phyloP scores from a whole-genome alignment of 139 green algal species.

The Pleodorina starrii region DNA sequence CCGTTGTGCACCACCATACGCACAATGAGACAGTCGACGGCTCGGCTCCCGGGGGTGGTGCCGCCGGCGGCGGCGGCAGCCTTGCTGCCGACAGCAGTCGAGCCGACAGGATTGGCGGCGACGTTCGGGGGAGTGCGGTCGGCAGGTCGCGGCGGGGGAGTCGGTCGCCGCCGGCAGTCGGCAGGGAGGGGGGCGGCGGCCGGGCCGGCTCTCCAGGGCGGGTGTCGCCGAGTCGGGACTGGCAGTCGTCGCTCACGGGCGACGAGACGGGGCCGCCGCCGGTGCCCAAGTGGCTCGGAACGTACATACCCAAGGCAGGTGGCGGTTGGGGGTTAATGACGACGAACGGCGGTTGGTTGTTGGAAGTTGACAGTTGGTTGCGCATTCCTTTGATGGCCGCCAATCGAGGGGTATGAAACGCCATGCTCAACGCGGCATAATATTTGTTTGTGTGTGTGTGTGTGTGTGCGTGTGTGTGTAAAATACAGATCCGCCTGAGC shows the following conservation, averaged over 20 bases:
- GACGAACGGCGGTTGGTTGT: not conserved
- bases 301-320: constrained; percentile 33
- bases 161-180: not conserved
- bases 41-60: not conserved
- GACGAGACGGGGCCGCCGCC: not conserved
- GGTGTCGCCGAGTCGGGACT: not conserved
- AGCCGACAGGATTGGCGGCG: not conserved
- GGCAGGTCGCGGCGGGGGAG: not conserved
- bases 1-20: not conserved
- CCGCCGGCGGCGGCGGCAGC: not conserved
- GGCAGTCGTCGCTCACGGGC: no score
- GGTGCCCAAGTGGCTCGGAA: not conserved
- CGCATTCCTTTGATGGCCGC: no score
- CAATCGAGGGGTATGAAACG: no score
- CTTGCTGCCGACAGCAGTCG: constrained; percentile 1
- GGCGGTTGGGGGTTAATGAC: not conserved
- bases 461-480: not conserved
- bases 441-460: no score
- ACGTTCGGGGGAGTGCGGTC: not conserved
- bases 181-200: not conserved
- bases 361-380: not conserved
- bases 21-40: not conserved
- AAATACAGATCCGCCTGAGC: not conserved
- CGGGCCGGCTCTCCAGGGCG: not conserved
- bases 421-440: no score